Evolutionary conservation across 176 grass and related monocot genomes (phyloP).

Genomic region (Dendrocalamus sinicus): DNA sequence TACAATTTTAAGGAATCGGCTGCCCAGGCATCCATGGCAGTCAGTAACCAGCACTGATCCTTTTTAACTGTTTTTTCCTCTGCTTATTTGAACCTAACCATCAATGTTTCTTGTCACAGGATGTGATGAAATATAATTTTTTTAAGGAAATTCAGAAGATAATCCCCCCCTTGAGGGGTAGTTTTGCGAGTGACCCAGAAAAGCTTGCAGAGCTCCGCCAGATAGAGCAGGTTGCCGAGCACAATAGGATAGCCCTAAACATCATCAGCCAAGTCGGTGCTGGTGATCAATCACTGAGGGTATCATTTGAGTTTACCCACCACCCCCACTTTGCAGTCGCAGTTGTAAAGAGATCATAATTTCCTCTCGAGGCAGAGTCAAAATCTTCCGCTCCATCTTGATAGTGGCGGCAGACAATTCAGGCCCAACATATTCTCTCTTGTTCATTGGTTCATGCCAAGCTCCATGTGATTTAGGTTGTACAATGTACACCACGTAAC

Average conservation of each 20-base stretch:
- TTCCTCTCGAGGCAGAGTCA: neutral
- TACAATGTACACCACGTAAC: conserved; percentile 40
- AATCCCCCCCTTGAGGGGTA: conserved; percentile 67
- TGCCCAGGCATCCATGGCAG: conserved; percentile 59
- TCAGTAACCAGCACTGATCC: conserved; percentile 53
- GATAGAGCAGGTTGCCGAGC: conserved; percentile 92
- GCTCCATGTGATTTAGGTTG: conserved; percentile 39
- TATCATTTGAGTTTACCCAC: conserved; percentile 87
- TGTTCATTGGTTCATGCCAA: conserved; percentile 34
- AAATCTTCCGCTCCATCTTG: conserved; percentile 21
- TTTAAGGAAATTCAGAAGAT: conserved; percentile 89
- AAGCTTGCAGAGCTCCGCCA: conserved; percentile 77
- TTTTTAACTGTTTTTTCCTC: neutral
- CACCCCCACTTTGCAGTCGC: conserved; percentile 91
- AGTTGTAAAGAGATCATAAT: conserved; percentile 87
- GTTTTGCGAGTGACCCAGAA: conserved; percentile 69
- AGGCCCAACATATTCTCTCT: neutral
- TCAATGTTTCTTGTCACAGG: conserved; percentile 45
- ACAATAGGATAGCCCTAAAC: conserved; percentile 86
- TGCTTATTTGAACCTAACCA: conserved; percentile 33
- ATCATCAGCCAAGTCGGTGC: conserved; percentile 80
- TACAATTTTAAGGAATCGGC: conserved; percentile 81
- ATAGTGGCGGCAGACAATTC: conserved; percentile 2
- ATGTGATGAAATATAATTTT: conserved; percentile 84
- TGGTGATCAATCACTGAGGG: conserved; percentile 60